Base-by-base conservation (phyloP, 495 filamentous ascomycete genomes). In the Penicillium paradoxum region DNA sequence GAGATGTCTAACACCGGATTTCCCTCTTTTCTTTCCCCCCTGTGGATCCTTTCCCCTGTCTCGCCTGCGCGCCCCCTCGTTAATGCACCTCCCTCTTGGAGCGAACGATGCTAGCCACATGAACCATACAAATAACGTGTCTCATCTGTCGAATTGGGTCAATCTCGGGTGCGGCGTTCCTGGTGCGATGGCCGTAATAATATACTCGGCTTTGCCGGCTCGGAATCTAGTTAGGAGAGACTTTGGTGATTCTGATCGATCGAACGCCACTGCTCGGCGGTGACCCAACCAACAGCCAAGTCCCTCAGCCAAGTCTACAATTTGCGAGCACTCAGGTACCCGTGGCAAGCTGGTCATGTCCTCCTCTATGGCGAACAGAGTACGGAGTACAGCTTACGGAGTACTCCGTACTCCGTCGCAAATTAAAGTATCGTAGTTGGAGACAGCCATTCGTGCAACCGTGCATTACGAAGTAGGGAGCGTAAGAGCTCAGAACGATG, bases 1-100 rank as follows among this genome's bases (percentile, higher is more conserved):
- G 49, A 51, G 38, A 32, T 40, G 38, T 51, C 29, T 43, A 17
- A 33, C 27, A 14, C 17, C 13, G 5, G 30, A 7, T 27, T 49
- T 37, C 29, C 33, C 19, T 42, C 30, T 48, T 47, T 49, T 21
- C 6, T 33, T 18, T 21, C 25, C 9, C 13, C 21, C 14, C 14
- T 17, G 49, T 43, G 49, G 49, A 13, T 24, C 49, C n/a, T 17
- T 50, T 22, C 34, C 47, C 48, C 49, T 49, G 46, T 49, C 34
- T 49, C 25, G 24, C 30, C 27, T 46, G 14, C 25, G 19, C 30
- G 43, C 18, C 25, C 25, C 39, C 39, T 25, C 43, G 10, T 45
- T n/a, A 33, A 33, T 45, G 17, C 27, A 29, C 29, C 22, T 33
- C 15, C 6, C 29, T 32, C 9, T n/a, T 43, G 22, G 5, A 32